Percentiles rank a stretch among this genome's conserved stretches.
Conservation (phyloP, 2,329 filamentous ascomycete genomes). For the Colletotrichum tofieldiae region DNA sequence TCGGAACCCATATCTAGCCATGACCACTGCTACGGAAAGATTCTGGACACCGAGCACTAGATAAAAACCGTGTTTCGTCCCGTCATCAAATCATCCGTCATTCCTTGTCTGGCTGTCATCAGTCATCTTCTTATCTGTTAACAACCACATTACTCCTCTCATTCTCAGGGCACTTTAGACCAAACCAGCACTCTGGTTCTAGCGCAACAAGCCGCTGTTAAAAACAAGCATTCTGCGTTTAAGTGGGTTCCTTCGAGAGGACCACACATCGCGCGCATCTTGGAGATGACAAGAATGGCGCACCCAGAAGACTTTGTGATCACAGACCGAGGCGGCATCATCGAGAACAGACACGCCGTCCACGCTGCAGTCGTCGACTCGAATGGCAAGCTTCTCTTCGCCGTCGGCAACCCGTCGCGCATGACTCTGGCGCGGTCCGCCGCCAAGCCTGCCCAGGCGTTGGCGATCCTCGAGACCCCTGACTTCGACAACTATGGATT, state of each 20-base stretch:
- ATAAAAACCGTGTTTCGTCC: background rate
- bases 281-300: slow-evolving; percentile 1
- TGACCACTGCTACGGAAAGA: background rate
- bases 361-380: slow-evolving; percentile 60
- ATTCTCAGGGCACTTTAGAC: background rate
- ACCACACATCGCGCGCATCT: background rate
- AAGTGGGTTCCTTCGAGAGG: too few relatives aligned
- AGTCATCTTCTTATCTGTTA: background rate
- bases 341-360: slow-evolving; percentile 62
- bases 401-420: slow-evolving; percentile 58
- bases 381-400: slow-evolving; percentile 55
- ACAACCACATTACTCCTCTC: background rate
- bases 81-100: background rate
- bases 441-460: slow-evolving; percentile 62
- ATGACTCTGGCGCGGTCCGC: slow-evolving; percentile 62
- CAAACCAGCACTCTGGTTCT: background rate
- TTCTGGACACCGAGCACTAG: background rate
- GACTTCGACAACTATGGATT: slow-evolving; percentile 55
- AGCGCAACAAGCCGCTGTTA: background rate
- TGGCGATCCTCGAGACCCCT: slow-evolving; percentile 61
- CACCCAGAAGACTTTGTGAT: slow-evolving; percentile 51
- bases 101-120: background rate
- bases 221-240: too few relatives aligned
- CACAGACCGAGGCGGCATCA: slow-evolving; percentile 55
- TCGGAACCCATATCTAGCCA: background rate